These are phyloP conservation scores for Eucalyptus decipiens DNA, from an alignment of 345 rosid species.

Conservation along the genomic window DNA sequence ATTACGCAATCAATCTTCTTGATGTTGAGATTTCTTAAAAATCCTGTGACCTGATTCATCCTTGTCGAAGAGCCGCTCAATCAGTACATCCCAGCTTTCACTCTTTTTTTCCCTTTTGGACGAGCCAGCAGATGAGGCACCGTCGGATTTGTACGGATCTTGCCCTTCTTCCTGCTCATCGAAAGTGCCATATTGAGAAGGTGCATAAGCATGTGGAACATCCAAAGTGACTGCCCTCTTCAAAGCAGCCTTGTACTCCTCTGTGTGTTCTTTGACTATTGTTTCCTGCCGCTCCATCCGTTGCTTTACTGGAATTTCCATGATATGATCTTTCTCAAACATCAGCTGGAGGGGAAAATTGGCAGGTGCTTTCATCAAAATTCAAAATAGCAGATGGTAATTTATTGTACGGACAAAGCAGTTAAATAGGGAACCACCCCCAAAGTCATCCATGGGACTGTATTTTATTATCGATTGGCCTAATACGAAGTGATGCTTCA, in stretches of 20 bases:
- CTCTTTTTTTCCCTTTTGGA: constrained; percentile 8
- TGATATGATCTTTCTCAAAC: constrained; percentile 52
- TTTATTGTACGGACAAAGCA: neutral
- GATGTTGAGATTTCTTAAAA: constrained; percentile 28
- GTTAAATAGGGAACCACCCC: neutral
- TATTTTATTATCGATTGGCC: neutral
- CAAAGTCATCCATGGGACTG: neutral
- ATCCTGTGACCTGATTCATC: constrained; percentile 53
- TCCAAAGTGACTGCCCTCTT: constrained; percentile 68
- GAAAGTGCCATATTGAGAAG: constrained; percentile 77
- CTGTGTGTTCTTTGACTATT: constrained; percentile 46
- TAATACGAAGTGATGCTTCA: neutral
- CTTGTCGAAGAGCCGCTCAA: constrained; percentile 55
- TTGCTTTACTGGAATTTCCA: constrained; percentile 72
- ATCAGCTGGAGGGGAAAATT: constrained; percentile 28
- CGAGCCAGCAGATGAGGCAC: constrained; percentile 18
- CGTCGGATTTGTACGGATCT: constrained; percentile 14
- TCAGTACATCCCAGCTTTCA: constrained; percentile 69
- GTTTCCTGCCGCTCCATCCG: constrained; percentile 85
- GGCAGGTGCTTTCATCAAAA: neutral
- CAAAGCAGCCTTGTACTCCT: constrained; percentile 78
- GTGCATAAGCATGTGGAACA: constrained; percentile 62
- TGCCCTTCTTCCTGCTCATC: constrained; percentile 29
- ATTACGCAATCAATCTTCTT: neutral
- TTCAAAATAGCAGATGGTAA: neutral